Conservation (phyloP, 495 filamentous ascomycete genomes). For the Coniosporium apollinis region DNA sequence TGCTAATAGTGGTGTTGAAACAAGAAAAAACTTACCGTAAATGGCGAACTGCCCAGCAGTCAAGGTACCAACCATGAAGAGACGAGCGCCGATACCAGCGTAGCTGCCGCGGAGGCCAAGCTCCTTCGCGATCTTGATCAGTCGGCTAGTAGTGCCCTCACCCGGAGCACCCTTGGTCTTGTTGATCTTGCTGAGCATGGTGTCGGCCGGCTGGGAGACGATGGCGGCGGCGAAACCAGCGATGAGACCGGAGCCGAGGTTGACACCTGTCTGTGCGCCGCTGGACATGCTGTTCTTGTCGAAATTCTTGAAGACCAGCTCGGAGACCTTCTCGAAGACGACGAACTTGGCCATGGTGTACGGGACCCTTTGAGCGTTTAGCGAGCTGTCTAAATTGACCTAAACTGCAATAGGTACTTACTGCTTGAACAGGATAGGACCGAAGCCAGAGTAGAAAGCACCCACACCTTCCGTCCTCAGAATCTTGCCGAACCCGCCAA, state of each 20-base stretch:
- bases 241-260: slow-evolving; percentile 88
- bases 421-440: slow-evolving; percentile 35
- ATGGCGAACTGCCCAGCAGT: slow-evolving; percentile 95
- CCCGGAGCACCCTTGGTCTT: slow-evolving; percentile 94
- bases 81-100: slow-evolving; percentile 81
- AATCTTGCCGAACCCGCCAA: slow-evolving; percentile 26
- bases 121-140: slow-evolving; percentile 93
- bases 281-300: slow-evolving; percentile 66
- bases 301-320: slow-evolving; percentile 51
- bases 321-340: slow-evolving; percentile 93
- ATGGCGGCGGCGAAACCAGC: slow-evolving; percentile 95
- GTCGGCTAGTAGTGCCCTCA: slow-evolving; percentile 77
- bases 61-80: slow-evolving; percentile 70
- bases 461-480: slow-evolving; percentile 24
- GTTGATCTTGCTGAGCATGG: slow-evolving; percentile 99
- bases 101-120: slow-evolving; percentile 80
- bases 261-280: slow-evolving; percentile 67
- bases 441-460: slow-evolving; percentile 29
- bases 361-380: slow-evolving; percentile 49
- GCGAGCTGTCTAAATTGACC: background rate
- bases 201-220: slow-evolving; percentile 95
- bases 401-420: slow-evolving; percentile 31
- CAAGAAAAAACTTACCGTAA: no score
- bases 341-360: slow-evolving; percentile 99
- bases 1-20: no score